Percentiles rank a stretch among this genome's conserved stretches.
phyloP scores from a whole-genome alignment of 768 basidiomycete species.

The Ramaria sp. region DNA sequence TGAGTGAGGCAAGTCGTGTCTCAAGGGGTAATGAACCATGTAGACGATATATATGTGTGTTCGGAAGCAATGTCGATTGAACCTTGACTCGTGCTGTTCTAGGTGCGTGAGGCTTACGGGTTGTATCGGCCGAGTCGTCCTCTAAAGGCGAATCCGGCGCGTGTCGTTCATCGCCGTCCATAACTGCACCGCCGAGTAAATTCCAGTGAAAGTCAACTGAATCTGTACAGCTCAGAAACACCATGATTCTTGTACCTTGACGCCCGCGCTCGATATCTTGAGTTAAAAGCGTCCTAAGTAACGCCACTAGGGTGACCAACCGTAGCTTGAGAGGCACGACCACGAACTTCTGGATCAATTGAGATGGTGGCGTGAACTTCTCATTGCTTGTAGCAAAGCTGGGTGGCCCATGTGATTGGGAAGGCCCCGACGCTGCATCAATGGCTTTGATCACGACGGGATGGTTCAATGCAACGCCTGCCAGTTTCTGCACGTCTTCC shows the following conservation, averaged over 20 bases:
- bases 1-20: slow-evolving; percentile 74
- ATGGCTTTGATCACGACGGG: slow-evolving; percentile 80
- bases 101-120: slow-evolving; percentile 19
- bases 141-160: slow-evolving; percentile 17
- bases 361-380: slow-evolving; percentile 88
- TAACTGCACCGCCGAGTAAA: slow-evolving; percentile 59
- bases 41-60: slow-evolving; percentile 73
- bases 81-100: slow-evolving; percentile 37
- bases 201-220: slow-evolving; percentile 97
- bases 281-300: slow-evolving; percentile 71
- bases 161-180: slow-evolving; percentile 34
- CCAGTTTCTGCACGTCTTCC: slow-evolving; percentile 89
- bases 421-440: slow-evolving; percentile 19
- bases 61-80: slow-evolving; percentile 69
- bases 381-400: slow-evolving; percentile 20
- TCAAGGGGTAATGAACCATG: slow-evolving; percentile 86
- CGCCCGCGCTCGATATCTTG: slow-evolving; percentile 34
- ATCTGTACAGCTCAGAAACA: slow-evolving; percentile 95
- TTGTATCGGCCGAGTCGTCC: slow-evolving; percentile 17
- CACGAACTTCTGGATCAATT: slow-evolving; percentile 85
- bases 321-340: slow-evolving; percentile 87
- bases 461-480: slow-evolving; percentile 66
- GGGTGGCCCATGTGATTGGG: slow-evolving; percentile 8
- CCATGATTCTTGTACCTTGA: slow-evolving; percentile 65
- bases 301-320: slow-evolving; percentile 81